Evolutionary conservation across 23 red algal genomes (phyloP), one percentile per base, ranked within the genome.

Genomic region (Agarophyton chilense): DNA sequence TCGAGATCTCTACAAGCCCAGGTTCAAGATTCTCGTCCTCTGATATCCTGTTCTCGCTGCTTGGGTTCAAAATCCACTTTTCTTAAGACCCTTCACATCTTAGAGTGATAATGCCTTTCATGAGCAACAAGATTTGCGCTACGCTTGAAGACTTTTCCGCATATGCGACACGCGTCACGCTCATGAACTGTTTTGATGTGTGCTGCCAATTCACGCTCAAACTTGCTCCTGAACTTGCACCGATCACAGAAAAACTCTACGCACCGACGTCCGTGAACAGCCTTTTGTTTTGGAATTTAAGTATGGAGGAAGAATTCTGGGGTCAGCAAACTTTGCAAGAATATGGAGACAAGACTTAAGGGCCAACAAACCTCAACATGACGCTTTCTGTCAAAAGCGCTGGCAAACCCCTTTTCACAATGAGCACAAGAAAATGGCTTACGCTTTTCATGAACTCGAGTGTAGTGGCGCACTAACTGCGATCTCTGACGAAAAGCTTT

Each of bases 351-450:
- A 44, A 1, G 10, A 72, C 2, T 72, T 6, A 47, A 47, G 41
- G 10, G 25, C 25, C 13, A 49, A 77, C 85, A 25, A 77, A 89
- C 85, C 71, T 89, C 88, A 13, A 91, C 88, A 74, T 91, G 88
- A 19, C 88, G 88, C 58, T 81, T 91, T 75, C 88, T 57, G 61
- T 91, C 88, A n/a, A 81, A 82, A 31, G 76, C 76, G 33, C 51
- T 57, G 14, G 88, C 88, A 86, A 95, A 95, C 3, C 77, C 45
- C 40, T 79, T 81, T 53, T 84, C 86, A 56, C 92, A 95, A 49
- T 95, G 92, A 10, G 82, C 51, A 46, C 92, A 95, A 19, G 65
- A 58, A 53, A 87, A 95, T 24, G 92, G 92, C 65, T 84, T 81
- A 34, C 68, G 67, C 74, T 79, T 76, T 51, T 95, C 92, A 66